phyloP scores from a whole-genome alignment of 2,329 filamentous ascomycete species.

The Diaporthe aspalathi region DNA sequence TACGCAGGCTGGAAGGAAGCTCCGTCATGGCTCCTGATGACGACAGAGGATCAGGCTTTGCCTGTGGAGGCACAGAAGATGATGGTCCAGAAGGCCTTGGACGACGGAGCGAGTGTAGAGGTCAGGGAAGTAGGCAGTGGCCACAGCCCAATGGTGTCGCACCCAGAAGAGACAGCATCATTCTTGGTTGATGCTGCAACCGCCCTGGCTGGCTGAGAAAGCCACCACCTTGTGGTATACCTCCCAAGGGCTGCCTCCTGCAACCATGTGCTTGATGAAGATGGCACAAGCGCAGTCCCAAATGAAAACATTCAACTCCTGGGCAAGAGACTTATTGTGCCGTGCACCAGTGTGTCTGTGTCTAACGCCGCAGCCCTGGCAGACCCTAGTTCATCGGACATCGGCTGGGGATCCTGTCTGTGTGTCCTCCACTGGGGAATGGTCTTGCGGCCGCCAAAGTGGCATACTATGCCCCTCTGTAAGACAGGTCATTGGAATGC shows the following conservation, averaged over 20 bases:
- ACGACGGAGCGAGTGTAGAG: constrained; percentile 50
- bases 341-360: neutral
- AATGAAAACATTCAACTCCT: neutral
- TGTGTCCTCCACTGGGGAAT: neutral
- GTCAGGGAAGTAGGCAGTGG: constrained; percentile 56
- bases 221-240: neutral
- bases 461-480: neutral
- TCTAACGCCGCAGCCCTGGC: neutral
- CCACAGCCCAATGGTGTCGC: constrained; percentile 63
- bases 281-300: neutral
- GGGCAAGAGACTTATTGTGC: neutral
- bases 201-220: constrained; percentile 40
- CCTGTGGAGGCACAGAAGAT: constrained; percentile 54
- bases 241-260: neutral
- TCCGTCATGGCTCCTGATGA: constrained; percentile 59
- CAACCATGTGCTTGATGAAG: neutral
- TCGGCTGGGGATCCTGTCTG: no score
- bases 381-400: neutral
- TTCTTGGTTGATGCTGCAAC: constrained; percentile 53
- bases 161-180: constrained; percentile 52
- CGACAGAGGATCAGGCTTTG: constrained; percentile 52
- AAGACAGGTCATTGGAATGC: neutral
- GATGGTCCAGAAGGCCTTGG: constrained; percentile 52
- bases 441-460: neutral
- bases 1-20: constrained; percentile 62